Percentiles rank a stretch among this genome's conserved stretches.
These are phyloP conservation scores for Cyclocybe cylindracea DNA, from an alignment of 768 basidiomycete species.

Conservation along the genomic window DNA sequence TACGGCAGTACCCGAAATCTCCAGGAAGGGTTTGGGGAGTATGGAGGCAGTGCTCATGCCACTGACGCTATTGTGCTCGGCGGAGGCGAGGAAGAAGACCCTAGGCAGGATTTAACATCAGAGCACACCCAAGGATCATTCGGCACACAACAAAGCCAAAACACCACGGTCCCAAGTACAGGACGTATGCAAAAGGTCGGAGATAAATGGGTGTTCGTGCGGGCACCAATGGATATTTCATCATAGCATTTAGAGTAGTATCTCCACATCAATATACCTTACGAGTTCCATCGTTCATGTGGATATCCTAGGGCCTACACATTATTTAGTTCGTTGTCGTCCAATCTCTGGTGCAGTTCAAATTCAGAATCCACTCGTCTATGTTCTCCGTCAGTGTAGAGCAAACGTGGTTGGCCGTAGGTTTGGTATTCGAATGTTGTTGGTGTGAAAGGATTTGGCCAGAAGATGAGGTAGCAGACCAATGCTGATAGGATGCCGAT, in stretches of 20 bases:
- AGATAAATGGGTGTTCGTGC: constrained; percentile 74
- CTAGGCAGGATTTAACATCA: constrained; percentile 6
- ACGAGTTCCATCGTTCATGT: constrained; percentile 4
- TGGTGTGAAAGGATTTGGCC: constrained; percentile 61
- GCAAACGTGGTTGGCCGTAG: constrained; percentile 39
- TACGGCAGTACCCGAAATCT: constrained; percentile 52
- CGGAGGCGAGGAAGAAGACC: constrained; percentile 32
- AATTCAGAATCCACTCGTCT: constrained; percentile 37
- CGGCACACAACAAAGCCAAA: constrained; percentile 10
- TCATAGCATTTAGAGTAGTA: constrained; percentile 16
- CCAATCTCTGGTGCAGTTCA: constrained; percentile 43
- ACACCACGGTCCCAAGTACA: constrained; percentile 15
- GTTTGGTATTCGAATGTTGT: constrained; percentile 31
- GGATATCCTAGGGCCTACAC: constrained; percentile 35
- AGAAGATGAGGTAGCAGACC: constrained; percentile 60
- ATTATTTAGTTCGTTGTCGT: constrained; percentile 38
- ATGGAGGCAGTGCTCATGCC: constrained; percentile 31
- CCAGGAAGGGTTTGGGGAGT: constrained; percentile 28
- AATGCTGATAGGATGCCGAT: constrained; percentile 54
- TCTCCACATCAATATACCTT: constrained; percentile 5
- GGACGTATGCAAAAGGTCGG: constrained; percentile 70
- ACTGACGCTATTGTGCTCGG: constrained; percentile 66
- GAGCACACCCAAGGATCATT: constrained; percentile 8
- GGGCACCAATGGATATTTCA: constrained; percentile 30
- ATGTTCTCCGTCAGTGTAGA: constrained; percentile 34